Base-by-base conservation (phyloP, 768 basidiomycete genomes). In the Infundibulicybe gibba region DNA sequence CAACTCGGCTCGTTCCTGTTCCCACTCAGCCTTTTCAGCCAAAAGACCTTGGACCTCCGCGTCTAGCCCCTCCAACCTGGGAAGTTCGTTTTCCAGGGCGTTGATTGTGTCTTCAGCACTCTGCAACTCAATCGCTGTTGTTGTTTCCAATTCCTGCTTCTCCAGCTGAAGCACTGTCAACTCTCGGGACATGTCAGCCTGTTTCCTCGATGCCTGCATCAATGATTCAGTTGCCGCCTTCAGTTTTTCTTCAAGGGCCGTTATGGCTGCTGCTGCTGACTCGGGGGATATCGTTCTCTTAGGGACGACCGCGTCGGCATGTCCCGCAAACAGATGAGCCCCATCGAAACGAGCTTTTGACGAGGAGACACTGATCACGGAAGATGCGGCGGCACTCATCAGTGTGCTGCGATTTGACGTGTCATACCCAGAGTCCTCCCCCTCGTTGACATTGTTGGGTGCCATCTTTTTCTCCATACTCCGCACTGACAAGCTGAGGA, bases 291-390 rank as follows among this genome's bases (percentile, higher is more conserved):
- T 63, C 25, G 68, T 68, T 35, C 66, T 57, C 39, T 61, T 66
- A 0, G 87, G 87, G 0, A 86, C 68, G 14, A 87, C 66, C 4
- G 87, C 77, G 38, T 82, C 76, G 3, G 77, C 80, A 53, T 92
- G 87, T 0, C 91, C 90, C 0, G 92, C 88, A 53, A 92, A 92
- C 44, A 93, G 71, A 66, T 92, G 90, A 0, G 85, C 81, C 11
- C 89, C 89, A 45, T 90, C 88, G 60, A 94, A 94, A 33, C 79
- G 80, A 8, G 68, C 55, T 35, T 70, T 72, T n/a, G 74, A 67
- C 5, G 78, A 67, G 1, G 69, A 64, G 12, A 64, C 51, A 39
- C 72, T 75, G 20, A 71, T 66, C 16, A 66, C 64, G 20, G 74
- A 73, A 6, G 76, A 76, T 20, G 58, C 58, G 1, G 62, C 58